Conservation (phyloP, 495 filamentous ascomycete genomes). For the Aspergillus bertholletiae region DNA sequence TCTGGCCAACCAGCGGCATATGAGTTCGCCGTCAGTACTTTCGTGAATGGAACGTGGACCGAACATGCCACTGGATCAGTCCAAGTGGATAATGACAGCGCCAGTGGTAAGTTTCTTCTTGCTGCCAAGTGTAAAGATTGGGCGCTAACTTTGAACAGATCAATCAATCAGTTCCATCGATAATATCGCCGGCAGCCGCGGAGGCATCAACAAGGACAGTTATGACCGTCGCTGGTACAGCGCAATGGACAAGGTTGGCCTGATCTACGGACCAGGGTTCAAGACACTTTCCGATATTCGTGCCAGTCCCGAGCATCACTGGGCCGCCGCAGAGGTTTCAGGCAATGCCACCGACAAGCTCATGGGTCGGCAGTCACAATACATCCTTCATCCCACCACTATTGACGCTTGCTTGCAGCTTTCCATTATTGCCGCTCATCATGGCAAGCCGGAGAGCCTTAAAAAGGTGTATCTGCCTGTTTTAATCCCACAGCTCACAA, state of each 20-base stretch:
- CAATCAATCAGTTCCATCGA: too few relatives aligned
- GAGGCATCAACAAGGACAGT: too few relatives aligned
- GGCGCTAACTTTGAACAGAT: too few relatives aligned
- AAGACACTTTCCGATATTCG: constrained; percentile 10
- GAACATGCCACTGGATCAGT: too few relatives aligned
- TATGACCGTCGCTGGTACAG: constrained; percentile 27
- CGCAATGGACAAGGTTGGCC: constrained; percentile 27
- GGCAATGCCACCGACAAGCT: constrained; percentile 5
- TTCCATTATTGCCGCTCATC: constrained; percentile 27
- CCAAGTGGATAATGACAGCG: too few relatives aligned
- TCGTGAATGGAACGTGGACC: too few relatives aligned
- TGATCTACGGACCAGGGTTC: constrained; percentile 37
- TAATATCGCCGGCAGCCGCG: too few relatives aligned
- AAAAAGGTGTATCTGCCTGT: constrained; percentile 31
- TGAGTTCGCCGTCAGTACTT: too few relatives aligned
- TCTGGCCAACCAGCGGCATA: too few relatives aligned
- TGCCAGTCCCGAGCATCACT: constrained; percentile 10
- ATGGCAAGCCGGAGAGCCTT: constrained; percentile 26
- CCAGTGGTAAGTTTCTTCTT: too few relatives aligned
- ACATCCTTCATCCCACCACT: constrained; percentile 33
- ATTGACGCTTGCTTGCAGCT: constrained; percentile 37
- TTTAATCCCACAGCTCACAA: constrained; percentile 30
- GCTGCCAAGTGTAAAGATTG: too few relatives aligned
- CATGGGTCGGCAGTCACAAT: constrained; percentile 32
- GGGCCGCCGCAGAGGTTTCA: neutral